Percentiles rank a stretch among this genome's conserved stretches.
These are phyloP conservation scores for Ustilago lituana DNA, from an alignment of 1,284 basidiomycete genomes.

Conservation along the genomic window DNA sequence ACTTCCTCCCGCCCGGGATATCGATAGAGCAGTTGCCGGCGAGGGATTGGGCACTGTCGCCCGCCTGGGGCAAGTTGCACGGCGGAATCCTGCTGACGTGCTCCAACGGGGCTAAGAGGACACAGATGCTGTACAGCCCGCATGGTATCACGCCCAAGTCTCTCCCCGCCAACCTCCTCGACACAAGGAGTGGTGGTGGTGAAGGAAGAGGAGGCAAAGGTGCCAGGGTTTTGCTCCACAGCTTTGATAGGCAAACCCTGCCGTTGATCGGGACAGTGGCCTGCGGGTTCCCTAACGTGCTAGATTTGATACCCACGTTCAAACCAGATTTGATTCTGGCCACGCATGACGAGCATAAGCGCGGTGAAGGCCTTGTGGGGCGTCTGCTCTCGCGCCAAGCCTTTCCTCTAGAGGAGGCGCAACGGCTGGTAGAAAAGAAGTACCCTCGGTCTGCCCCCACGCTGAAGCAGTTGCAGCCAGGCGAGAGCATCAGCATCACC, in stretches of 20 bases:
- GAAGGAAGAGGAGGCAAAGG: background rate
- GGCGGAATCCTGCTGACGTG: conserved; percentile 25
- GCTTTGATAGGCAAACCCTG: conserved; percentile 42
- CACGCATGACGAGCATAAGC: conserved; percentile 46
- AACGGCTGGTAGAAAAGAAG: background rate
- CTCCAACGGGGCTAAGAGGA: background rate
- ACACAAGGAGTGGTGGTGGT: no score
- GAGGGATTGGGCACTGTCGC: conserved; percentile 29
- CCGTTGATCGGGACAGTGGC: conserved; percentile 36
- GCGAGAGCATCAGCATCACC: conserved; percentile 12
- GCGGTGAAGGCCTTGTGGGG: conserved; percentile 31
- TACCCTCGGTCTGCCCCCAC: background rate
- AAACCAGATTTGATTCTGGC: conserved; percentile 20
- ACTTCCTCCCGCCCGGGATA: conserved; percentile 8
- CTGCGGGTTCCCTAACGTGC: conserved; percentile 36
- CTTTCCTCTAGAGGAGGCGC: conserved; percentile 7
- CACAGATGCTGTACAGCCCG: conserved; percentile 33
- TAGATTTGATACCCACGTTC: conserved; percentile 17
- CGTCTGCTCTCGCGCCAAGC: conserved; percentile 13
- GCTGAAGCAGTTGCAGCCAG: conserved; percentile 13
- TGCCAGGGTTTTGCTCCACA: conserved; percentile 22
- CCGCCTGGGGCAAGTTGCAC: conserved; percentile 39
- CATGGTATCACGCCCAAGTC: conserved; percentile 38
- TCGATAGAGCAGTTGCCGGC: conserved; percentile 25
- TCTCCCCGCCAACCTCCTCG: conserved; percentile 8